Conservation (phyloP, 345 rosid species). For the Syzygium aromaticum region DNA sequence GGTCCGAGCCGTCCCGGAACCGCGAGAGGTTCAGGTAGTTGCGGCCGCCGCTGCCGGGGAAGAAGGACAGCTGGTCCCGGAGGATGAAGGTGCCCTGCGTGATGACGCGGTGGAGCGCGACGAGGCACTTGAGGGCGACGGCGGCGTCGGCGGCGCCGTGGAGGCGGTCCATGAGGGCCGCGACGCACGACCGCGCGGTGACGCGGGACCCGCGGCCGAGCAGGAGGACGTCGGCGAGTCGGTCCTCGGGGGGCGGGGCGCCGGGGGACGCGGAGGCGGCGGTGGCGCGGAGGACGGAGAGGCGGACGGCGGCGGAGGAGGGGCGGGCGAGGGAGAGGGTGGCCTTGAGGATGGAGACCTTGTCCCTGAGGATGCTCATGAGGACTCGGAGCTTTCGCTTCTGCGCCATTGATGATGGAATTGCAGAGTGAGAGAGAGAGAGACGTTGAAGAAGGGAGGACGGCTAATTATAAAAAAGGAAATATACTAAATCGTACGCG, state of each 20-base stretch:
- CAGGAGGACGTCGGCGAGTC: not conserved
- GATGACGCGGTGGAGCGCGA: slow-evolving; percentile 8
- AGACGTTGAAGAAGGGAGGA: not conserved
- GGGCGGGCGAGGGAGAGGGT: slow-evolving; percentile 6
- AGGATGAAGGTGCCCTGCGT: slow-evolving; percentile 10
- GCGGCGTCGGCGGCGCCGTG: slow-evolving; percentile 12
- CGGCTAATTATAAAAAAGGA: not conserved
- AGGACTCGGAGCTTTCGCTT: not conserved
- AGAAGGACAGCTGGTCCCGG: slow-evolving; percentile 26
- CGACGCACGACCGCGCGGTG: slow-evolving; percentile 47
- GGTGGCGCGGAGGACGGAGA: slow-evolving; percentile 21
- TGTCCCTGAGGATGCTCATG: slow-evolving; percentile 9
- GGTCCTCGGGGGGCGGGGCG: not conserved
- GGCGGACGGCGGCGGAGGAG: slow-evolving; percentile 29
- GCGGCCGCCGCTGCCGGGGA: not conserved
- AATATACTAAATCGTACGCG: not conserved
- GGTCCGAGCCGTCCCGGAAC: slow-evolving; percentile 7
- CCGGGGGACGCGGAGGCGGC: not conserved
- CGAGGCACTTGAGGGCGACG: slow-evolving; percentile 26
- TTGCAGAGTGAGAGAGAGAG: not conserved
- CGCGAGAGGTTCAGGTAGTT: not conserved
- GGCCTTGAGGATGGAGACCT: slow-evolving; percentile 4
- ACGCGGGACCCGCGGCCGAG: slow-evolving; percentile 16
- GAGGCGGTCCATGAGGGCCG: slow-evolving; percentile 11
- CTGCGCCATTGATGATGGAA: not conserved